Conservation (phyloP, 306 rosid species). For the Styphnolobium japonicum region DNA sequence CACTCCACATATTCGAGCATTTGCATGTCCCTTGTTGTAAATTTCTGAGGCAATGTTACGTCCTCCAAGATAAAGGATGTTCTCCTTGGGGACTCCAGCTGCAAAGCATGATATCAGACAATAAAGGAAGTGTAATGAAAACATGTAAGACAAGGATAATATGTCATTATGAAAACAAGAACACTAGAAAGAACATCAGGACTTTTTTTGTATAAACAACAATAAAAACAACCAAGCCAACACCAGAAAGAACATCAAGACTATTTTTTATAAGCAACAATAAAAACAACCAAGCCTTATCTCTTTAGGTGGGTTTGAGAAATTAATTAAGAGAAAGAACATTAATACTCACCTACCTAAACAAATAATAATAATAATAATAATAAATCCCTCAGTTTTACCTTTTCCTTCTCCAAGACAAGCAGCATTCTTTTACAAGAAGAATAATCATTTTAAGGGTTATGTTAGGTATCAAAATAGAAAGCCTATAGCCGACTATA, state of each 20-base stretch:
- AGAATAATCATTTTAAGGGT: conserved; percentile 42
- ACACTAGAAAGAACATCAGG: conserved; percentile 7
- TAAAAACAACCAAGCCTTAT: too few species aligned
- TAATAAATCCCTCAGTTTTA: too few species aligned
- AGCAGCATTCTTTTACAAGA: conserved; percentile 56
- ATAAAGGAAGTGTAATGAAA: not conserved
- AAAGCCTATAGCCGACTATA: conserved; percentile 43
- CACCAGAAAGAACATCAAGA: too few species aligned
- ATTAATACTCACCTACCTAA: too few species aligned
- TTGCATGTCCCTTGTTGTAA: conserved; percentile 74
- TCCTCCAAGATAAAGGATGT: conserved; percentile 80
- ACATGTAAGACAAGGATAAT: not conserved
- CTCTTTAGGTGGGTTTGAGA: too few species aligned
- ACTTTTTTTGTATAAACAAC: too few species aligned
- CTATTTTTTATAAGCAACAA: too few species aligned
- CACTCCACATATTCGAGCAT: conserved; percentile 85
- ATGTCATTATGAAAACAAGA: conserved; percentile 4
- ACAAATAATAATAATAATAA: too few species aligned
- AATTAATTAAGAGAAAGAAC: too few species aligned
- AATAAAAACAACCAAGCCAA: too few species aligned
- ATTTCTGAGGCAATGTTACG: conserved; percentile 80
- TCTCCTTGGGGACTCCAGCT: conserved; percentile 71
- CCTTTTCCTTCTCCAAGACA: too few species aligned
- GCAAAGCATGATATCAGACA: conserved; percentile 22
- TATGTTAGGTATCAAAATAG: conserved; percentile 40